These are phyloP conservation scores for Nakazawaea ambrosiae DNA, from an alignment of 805 yeast genomes.

Conservation along the genomic window DNA sequence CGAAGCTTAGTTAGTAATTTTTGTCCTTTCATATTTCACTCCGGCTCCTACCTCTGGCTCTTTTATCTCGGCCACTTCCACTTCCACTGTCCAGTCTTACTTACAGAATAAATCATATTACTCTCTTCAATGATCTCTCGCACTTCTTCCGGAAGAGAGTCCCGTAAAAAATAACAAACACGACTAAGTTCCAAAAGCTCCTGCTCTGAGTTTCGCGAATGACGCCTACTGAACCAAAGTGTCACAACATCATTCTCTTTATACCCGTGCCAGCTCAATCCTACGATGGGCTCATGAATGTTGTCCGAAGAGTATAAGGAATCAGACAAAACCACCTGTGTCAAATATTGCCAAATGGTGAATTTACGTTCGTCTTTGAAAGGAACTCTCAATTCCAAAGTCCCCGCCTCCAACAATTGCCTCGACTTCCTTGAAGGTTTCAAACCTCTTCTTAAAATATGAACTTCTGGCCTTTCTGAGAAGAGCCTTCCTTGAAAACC, in stretches of 20 bases:
- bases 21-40: too few species aligned
- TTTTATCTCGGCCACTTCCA: too few species aligned
- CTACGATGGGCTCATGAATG: constrained; percentile 9
- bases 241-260: not conserved
- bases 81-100: not conserved
- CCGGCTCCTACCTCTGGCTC: too few species aligned
- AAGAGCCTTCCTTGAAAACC: not conserved
- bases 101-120: constrained; percentile 6
- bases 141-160: not conserved
- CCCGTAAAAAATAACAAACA: constrained; percentile 4
- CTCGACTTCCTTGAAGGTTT: constrained; percentile 6
- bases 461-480: not conserved
- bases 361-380: not conserved
- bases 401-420: constrained; percentile 7
- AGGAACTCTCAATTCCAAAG: constrained; percentile 10
- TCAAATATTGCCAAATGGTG: constrained; percentile 10
- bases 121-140: not conserved
- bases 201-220: not conserved
- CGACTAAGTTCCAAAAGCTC: constrained; percentile 7
- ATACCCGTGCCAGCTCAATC: constrained; percentile 6
- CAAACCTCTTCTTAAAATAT: constrained; percentile 11
- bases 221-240: constrained; percentile 6
- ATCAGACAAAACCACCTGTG: constrained; percentile 1
- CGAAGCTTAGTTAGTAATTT: too few species aligned
- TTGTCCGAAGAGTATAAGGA: not conserved